Evolutionary conservation across 495 filamentous ascomycete genomes (phyloP), one percentile per base, ranked within the genome.

Genomic region (Aspergillus hancockii): DNA sequence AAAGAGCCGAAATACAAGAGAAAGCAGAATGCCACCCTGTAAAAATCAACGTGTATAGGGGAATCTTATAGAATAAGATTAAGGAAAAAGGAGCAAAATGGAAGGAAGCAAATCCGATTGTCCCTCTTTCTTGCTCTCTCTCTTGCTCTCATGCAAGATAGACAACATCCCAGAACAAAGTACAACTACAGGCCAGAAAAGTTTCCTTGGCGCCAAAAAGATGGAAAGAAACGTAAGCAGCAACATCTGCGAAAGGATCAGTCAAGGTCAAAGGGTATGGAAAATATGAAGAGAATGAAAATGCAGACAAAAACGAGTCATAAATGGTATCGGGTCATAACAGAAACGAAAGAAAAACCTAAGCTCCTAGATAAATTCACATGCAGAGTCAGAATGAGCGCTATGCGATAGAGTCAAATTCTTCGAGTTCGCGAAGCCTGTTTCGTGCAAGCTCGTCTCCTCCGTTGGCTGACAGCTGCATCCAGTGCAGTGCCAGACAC

Each of bases 401-500:
- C 72, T 67, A 80, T 60, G 75, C 74, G 64, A 80, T 77, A 60
- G 79, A 76, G 66, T 81, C 75, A 64, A 86, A 81, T 63, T 86
- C 83, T 61, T 86, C 84, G 7, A 83, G 75, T 72, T 93, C 90
- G 59, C 89, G 83, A 72, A 97, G 82, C 71, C 92, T 89, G 69
- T 90, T 90, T 69, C 83, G 86, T 28, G 94, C 94, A 61, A 97
- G 79, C 66, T 90, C 84, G 71, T 98, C 94, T 10, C 92, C 92
- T 36, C 93, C 93, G 53, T 79, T 84, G 57, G 90, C 89, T 41
- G 90, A 92, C 60, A 93, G 77, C 77, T 92, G 92, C 94, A 98
- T 98, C 94, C 94, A 98, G 76, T 98, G 94, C 67, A 96, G 89
- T 4, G 95, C 93, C 54, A 97, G 81, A 67, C 93, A 97, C 89